These are phyloP conservation scores for Zymoseptoria passerinii DNA, from an alignment of 2,329 filamentous ascomycete genomes.

Conservation along the genomic window DNA sequence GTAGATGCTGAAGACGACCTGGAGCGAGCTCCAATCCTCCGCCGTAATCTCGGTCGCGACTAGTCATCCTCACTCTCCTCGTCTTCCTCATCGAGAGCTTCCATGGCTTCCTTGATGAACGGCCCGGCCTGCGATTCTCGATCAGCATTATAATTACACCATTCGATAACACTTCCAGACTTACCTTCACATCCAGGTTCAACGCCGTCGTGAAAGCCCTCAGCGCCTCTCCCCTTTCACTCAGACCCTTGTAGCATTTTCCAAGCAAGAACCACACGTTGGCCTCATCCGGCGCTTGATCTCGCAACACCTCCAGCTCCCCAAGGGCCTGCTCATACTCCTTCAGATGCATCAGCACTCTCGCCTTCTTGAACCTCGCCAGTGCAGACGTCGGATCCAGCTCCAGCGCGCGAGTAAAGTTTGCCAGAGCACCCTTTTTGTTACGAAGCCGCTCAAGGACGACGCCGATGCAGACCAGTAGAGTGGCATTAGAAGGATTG, in stretches of 20 bases:
- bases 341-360: slow-evolving; percentile 70
- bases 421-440: slow-evolving; percentile 64
- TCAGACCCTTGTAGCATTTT: slow-evolving; percentile 56
- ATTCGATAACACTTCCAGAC: slow-evolving; percentile 14
- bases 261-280: slow-evolving; percentile 94
- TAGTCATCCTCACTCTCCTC: slow-evolving; percentile 23
- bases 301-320: slow-evolving; percentile 81
- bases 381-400: slow-evolving; percentile 73
- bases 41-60: neutral
- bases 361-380: slow-evolving; percentile 86
- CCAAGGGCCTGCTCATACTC: slow-evolving; percentile 61
- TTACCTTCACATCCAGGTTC: slow-evolving; percentile 92
- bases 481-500: slow-evolving; percentile 86
- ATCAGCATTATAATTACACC: slow-evolving; percentile 9
- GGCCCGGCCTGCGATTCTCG: slow-evolving; percentile 60
- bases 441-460: slow-evolving; percentile 82
- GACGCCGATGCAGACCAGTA: slow-evolving; percentile 86
- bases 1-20: neutral
- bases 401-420: slow-evolving; percentile 74
- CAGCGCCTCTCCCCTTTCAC: slow-evolving; percentile 64
- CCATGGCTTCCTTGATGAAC: slow-evolving; percentile 94
- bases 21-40: neutral
- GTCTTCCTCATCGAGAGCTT: slow-evolving; percentile 51
- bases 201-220: slow-evolving; percentile 90
- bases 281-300: slow-evolving; percentile 86